Evolutionary conservation across 805 yeast species (phyloP), one percentile per base, ranked within the genome.

Genomic region (Candida argentea): DNA sequence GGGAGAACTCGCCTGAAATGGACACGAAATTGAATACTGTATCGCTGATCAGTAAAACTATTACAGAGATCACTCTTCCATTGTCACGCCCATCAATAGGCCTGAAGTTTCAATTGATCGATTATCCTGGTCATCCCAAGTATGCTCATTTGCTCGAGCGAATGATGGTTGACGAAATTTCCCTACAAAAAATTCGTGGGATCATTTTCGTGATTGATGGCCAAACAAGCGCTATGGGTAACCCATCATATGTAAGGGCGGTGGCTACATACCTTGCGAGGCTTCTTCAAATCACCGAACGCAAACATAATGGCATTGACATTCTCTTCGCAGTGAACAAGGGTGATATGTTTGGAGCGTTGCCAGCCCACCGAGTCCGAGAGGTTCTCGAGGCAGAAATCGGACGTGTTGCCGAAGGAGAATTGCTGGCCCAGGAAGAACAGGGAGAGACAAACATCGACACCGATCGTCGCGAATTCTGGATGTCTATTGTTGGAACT

Each of bases 91-190:
- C 57, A 37, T 26, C 55, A 45, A 40, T 63, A 50, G 33, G 53
- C 43, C 31, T 67, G 58, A 31, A 38, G 17, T 61, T 35, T 44
- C 71, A 66, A 35, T 50, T 87, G 22, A 65, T 79, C 28, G 97
- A 89, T 44, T 75, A 75, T 36, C 98, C 98, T 2, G 95, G 96
- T n/a, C 86, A 81, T 54, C 57, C 69, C 31, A 85, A 84, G 52
- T 70, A 87, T 39, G 70, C 69, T 30, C 70, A 72, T 32, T 56
- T 76, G 28, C 58, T 74, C 33, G 66, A 68, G 30, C 67, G 69
- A 32, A 57, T 67, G 37, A 45, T 75, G 25, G 57, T 60, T 32
- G 57, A 55, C 11, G 61, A 57, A 24, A 43, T 57, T 16, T 48
- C 56, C 2, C 46, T 60, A 9, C 33, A 40, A 11, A 52, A 69